These are phyloP conservation scores for Fusarium vanettenii DNA, from an alignment of 2,329 filamentous ascomycete species.

Conservation along the genomic window DNA sequence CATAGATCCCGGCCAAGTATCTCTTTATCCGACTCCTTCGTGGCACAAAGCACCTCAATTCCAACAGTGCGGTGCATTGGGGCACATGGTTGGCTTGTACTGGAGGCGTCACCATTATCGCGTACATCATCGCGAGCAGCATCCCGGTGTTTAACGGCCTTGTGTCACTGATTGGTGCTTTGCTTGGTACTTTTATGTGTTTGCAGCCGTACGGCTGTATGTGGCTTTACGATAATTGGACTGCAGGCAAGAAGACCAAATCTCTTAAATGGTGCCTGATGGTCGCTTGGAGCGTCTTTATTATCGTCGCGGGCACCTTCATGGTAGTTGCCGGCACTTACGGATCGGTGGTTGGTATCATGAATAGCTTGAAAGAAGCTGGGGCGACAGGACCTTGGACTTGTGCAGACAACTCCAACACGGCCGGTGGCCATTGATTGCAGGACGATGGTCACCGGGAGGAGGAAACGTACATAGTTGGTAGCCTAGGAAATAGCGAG, in stretches of 20 bases:
- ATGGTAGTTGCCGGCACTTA: not conserved
- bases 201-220: conserved; percentile 6
- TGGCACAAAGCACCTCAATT: conserved; percentile 39
- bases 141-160: conserved; percentile 1
- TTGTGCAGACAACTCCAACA: not conserved
- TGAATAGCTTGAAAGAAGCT: not conserved
- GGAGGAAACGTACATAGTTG: not conserved
- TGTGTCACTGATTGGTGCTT: conserved; percentile 4
- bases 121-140: conserved; percentile 2
- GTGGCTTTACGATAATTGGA: conserved; percentile 9
- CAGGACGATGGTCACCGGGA: not conserved
- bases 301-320: not conserved
- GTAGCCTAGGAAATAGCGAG: not conserved
- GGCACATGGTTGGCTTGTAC: conserved; percentile 32
- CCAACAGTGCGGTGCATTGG: conserved; percentile 41
- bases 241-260: not conserved
- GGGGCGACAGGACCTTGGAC: not conserved
- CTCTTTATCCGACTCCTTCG: conserved; percentile 42
- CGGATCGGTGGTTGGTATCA: not conserved
- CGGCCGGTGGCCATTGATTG: not conserved
- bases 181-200: conserved; percentile 5
- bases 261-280: not conserved
- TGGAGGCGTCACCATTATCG: not conserved
- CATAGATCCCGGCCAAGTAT: conserved; percentile 36
- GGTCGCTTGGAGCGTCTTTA: not conserved